These are phyloP conservation scores for Sorghum bicolor DNA, from an alignment of 176 grass and related monocot genomes.

Conservation along the genomic window DNA sequence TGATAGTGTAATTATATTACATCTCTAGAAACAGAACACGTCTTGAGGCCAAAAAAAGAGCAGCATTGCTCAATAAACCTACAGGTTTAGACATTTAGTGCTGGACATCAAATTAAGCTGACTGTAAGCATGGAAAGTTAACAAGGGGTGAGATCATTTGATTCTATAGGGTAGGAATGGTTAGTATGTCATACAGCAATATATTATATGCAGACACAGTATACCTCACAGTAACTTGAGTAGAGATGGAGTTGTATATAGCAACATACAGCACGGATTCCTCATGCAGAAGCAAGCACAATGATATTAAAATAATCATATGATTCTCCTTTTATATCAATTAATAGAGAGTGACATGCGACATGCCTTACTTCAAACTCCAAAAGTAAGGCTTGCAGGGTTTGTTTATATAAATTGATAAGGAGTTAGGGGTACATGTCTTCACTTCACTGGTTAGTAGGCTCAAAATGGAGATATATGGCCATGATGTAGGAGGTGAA, in stretches of 20 bases:
- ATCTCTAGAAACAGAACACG: background rate
- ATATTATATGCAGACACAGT: background rate
- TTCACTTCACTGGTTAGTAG: conserved; percentile 2
- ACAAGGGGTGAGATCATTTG: background rate
- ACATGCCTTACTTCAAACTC: background rate
- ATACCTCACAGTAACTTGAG: background rate
- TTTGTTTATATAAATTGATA: background rate
- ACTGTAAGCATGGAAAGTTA: background rate
- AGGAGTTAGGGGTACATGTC: background rate
- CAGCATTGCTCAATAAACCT: background rate
- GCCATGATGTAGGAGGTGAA: background rate
- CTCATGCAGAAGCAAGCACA: background rate
- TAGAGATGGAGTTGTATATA: background rate
- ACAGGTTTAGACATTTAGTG: background rate
- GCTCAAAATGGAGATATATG: background rate
- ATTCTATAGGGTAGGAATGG: background rate
- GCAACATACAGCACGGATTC: background rate
- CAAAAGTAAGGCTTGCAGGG: background rate
- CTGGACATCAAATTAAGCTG: background rate
- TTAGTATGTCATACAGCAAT: background rate
- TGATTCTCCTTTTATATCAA: background rate
- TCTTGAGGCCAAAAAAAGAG: background rate
- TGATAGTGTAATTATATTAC: background rate
- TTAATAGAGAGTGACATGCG: background rate
- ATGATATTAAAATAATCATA: background rate